Evolutionary conservation across 768 basidiomycete genomes (phyloP).

Genomic region (Boletus tylopilopsis): DNA sequence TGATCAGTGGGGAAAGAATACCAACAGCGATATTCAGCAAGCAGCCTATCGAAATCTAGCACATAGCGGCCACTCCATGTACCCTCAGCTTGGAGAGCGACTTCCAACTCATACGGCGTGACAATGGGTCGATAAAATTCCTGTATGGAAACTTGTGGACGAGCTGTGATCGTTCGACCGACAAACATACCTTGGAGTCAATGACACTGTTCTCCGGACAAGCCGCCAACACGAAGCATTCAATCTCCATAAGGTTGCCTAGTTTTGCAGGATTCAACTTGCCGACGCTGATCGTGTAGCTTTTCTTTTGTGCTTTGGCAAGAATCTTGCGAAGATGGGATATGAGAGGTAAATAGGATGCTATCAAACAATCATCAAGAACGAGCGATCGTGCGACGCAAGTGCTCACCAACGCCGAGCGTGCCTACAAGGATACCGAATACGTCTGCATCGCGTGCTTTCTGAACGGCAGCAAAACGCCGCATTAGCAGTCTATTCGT

Average conservation of each 20-base stretch:
- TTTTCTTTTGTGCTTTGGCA: conserved; percentile 70
- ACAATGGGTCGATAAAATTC: conserved; percentile 90
- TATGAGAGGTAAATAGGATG: conserved; percentile 84
- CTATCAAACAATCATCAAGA: conserved; percentile 33
- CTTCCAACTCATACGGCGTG: conserved; percentile 86
- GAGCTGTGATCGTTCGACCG: not conserved
- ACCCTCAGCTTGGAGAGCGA: conserved; percentile 69
- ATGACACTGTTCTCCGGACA: conserved; percentile 90
- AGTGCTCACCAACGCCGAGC: conserved; percentile 71
- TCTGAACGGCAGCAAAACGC: conserved; percentile 82
- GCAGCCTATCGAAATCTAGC: conserved; percentile 66
- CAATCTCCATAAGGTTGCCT: conserved; percentile 94
- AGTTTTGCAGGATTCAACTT: conserved; percentile 93
- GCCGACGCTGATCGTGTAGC: conserved; percentile 93
- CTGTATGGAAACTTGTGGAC: conserved; percentile 34
- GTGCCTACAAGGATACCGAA: conserved; percentile 96
- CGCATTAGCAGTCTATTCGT: conserved; percentile 88
- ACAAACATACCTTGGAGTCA: conserved; percentile 54
- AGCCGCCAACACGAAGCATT: conserved; percentile 92
- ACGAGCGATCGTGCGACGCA: not conserved
- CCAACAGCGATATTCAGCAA: conserved; percentile 35
- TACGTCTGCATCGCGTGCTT: conserved; percentile 87
- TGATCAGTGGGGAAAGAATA: conserved; percentile 1
- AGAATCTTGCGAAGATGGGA: conserved; percentile 73
- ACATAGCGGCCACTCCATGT: conserved; percentile 78